phyloP scores from a whole-genome alignment of 495 filamentous ascomycete species.

The Penicillium desertorum region DNA sequence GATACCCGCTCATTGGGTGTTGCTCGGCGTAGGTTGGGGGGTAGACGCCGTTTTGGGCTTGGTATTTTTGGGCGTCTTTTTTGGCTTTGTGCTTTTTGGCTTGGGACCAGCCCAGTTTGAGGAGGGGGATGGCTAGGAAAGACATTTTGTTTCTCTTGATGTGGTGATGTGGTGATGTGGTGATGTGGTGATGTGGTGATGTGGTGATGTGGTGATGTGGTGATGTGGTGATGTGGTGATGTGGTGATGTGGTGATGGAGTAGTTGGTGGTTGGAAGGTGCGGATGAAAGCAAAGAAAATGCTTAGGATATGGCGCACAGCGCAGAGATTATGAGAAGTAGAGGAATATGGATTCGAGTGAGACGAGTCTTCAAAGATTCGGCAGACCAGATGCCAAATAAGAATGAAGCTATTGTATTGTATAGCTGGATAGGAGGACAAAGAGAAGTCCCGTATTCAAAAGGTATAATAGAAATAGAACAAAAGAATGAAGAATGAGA shows the following conservation, averaged over 20 bases:
- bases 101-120: conserved; percentile 32
- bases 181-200: background rate
- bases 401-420: conserved; percentile 13
- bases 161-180: conserved; percentile 5
- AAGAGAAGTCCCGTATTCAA: background rate
- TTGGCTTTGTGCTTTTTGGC: conserved; percentile 38
- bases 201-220: background rate
- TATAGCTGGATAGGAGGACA: conserved; percentile 13
- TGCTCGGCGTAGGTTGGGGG: conserved; percentile 13
- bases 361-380: conserved; percentile 5
- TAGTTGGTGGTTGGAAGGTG: background rate
- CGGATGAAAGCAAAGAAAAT: background rate
- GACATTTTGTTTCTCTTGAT: conserved; percentile 23
- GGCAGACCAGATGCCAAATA: conserved; percentile 16
- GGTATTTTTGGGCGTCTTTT: conserved; percentile 29
- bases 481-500: conserved; percentile 17
- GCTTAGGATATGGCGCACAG: conserved; percentile 7
- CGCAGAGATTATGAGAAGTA: conserved; percentile 6
- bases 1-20: conserved; percentile 26
- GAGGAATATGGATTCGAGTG: background rate
- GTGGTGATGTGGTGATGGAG: background rate
- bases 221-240: conserved; percentile 8
- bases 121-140: conserved; percentile 33
- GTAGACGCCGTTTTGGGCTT: conserved; percentile 20
- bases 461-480: conserved; percentile 18